phyloP scores from a whole-genome alignment of 2,329 filamentous ascomycete genomes.

The Fonsecaea pugnacius region DNA sequence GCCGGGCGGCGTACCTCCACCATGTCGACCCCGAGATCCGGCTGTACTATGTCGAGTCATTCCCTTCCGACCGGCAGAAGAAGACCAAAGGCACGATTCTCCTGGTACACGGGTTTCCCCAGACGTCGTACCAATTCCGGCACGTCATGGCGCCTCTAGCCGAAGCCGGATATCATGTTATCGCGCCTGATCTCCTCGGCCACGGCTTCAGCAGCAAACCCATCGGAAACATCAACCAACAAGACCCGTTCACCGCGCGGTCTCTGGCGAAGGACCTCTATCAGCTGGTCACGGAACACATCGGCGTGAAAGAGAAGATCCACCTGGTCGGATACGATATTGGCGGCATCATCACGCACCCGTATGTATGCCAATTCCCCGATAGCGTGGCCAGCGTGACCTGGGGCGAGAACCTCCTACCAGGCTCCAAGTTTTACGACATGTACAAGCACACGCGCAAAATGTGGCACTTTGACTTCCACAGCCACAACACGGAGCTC shows the following conservation, averaged over 20 bases:
- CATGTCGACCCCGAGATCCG: background rate
- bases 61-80: background rate
- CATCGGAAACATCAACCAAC: constrained; percentile 21
- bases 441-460: background rate
- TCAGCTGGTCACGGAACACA: constrained; percentile 38
- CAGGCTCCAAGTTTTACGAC: constrained; percentile 36
- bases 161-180: constrained; percentile 43
- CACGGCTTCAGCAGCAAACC: constrained; percentile 34
- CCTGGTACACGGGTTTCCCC: background rate
- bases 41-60: background rate
- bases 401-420: constrained; percentile 52
- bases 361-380: constrained; percentile 44
- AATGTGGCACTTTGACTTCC: background rate
- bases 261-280: constrained; percentile 49
- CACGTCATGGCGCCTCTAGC: constrained; percentile 1
- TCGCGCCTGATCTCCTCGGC: constrained; percentile 39
- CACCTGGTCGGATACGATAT: constrained; percentile 52
- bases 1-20: background rate
- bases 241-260: constrained; percentile 48
- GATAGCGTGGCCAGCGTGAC: constrained; percentile 42
- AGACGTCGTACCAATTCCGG: background rate
- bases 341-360: constrained; percentile 53
- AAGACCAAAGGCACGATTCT: background rate
- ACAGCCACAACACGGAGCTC: background rate
- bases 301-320: constrained; percentile 33